A percentile compares a stretch with the other conserved stretches of the same genome.
Evolutionary conservation across 2,329 filamentous ascomycete genomes (phyloP).

Genomic region (Tolypocladium ophioglossoides): DNA sequence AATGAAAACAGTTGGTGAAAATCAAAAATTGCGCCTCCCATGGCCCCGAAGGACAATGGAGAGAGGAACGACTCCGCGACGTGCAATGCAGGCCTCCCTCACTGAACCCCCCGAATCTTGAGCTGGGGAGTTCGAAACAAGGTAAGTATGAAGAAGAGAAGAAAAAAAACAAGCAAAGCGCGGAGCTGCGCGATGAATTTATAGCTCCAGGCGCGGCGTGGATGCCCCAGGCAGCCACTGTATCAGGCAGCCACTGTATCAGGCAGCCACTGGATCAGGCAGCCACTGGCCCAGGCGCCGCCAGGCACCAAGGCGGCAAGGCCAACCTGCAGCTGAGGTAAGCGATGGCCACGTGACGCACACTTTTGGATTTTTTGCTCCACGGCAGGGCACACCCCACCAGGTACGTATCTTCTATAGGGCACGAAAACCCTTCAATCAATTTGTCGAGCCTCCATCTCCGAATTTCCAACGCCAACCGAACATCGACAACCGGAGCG

Average conservation of each 20-base stretch:
- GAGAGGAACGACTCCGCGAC: constrained; percentile 36
- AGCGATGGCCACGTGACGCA: constrained; percentile 12
- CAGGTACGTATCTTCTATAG: constrained; percentile 24
- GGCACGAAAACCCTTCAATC: constrained; percentile 31
- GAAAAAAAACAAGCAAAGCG: constrained; percentile 14
- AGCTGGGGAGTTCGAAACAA: constrained; percentile 34
- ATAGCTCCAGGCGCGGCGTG: constrained; percentile 15
- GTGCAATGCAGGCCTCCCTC: constrained; percentile 45
- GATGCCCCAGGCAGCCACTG: constrained; percentile 13
- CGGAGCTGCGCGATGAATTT: constrained; percentile 12
- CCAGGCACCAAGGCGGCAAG: constrained; percentile 2
- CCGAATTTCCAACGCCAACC: constrained; percentile 27
- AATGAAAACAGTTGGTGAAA: constrained; percentile 32
- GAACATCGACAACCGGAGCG: constrained; percentile 31
- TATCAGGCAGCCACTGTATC: constrained; percentile 8
- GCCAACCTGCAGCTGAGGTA: not conserved
- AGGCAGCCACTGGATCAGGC: constrained; percentile 11
- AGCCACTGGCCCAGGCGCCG: constrained; percentile 3
- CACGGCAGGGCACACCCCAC: constrained; percentile 16
- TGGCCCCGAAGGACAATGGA: constrained; percentile 46
- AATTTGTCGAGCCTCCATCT: constrained; percentile 29
- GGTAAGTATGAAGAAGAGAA: constrained; percentile 44
- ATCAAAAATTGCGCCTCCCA: constrained; percentile 46
- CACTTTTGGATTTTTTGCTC: constrained; percentile 7
- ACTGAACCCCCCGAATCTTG: constrained; percentile 33